Base-by-base conservation (phyloP, 2,329 filamentous ascomycete species). In the Talaromyces sp. region DNA sequence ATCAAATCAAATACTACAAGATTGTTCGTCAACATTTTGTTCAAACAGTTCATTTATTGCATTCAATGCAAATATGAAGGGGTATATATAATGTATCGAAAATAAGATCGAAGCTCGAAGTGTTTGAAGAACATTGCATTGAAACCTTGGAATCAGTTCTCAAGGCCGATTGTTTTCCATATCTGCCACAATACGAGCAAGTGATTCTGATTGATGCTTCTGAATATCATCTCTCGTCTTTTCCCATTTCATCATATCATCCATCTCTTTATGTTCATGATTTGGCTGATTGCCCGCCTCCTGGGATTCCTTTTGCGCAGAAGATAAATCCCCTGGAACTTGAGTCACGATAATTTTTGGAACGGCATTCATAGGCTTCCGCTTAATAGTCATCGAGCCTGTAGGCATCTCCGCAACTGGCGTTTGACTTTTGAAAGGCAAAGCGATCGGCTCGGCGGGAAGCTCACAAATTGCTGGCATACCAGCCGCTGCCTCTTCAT, bases 201-300 rank as follows among this genome's bases (percentile, higher is more conserved):
- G 35, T 3, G 56, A 57, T 16, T 46, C 37, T 1, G 56, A 54
- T 39, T 59, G 54, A 24, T 57, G 54, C 24, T 43, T 16, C 16
- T 49, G 51, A 48, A 54, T 54, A 47, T 45, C 47, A 30, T 52
- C 47, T 10, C 51, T 46, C 16, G 54, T 55, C 35, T 57, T 39
- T 13, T 55, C 51, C 58, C 62, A 60, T 30, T 44, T 40, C 30
- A 62, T 22, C n/a, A 56, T 51, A 11, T 62, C 52, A 39, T 57
- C 54, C 30, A 63, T 48, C 29, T 59, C 58, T 16, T 49, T 37
- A 6, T 19, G 45, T 16, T 54, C 54, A 40, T 52, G 17, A 3
- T 14, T 47, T 10, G 9, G 7, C 10, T 49, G 22, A 3, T 46
- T 37, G 8, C 39, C 32, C 13, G 39, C 42, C 14, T 44, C 37